A percentile compares a stretch with the other conserved stretches of the same genome.
Evolutionary conservation across 2,329 filamentous ascomycete genomes (phyloP).

Genomic region (Pseudogymnoascus sp.): DNA sequence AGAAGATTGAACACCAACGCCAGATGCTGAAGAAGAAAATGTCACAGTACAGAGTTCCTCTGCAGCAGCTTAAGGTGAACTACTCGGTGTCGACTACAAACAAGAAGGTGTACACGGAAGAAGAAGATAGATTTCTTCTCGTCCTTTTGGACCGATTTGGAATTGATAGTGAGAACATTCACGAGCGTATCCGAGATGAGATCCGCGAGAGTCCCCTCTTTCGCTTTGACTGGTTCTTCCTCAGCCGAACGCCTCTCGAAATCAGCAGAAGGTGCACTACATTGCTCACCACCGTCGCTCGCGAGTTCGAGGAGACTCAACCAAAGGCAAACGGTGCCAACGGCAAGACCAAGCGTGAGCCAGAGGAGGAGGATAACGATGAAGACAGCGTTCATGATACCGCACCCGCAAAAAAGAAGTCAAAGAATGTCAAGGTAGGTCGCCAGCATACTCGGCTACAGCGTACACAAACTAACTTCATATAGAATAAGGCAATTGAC

Average conservation of each 20-base stretch:
- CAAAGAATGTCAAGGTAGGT: slow-evolving; percentile 78
- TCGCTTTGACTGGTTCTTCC: slow-evolving; percentile 98
- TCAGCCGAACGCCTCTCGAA: slow-evolving; percentile 87
- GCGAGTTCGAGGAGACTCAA: slow-evolving; percentile 71
- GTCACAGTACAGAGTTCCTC: slow-evolving; percentile 88
- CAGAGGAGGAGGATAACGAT: slow-evolving; percentile 75
- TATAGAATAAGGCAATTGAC: slow-evolving; percentile 86
- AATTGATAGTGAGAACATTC: slow-evolving; percentile 81
- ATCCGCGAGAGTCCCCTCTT: slow-evolving; percentile 92
- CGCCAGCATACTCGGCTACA: slow-evolving; percentile 12
- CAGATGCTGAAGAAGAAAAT: slow-evolving; percentile 95
- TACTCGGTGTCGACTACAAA: slow-evolving; percentile 98
- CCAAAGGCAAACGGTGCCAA: slow-evolving; percentile 49
- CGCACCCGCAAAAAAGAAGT: slow-evolving; percentile 89
- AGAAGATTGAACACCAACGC: slow-evolving; percentile 83
- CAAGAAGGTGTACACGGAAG: slow-evolving; percentile 99
- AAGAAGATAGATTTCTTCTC: slow-evolving; percentile 91
- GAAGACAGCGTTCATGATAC: slow-evolving; percentile 73
- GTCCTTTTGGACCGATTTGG: slow-evolving; percentile 90
- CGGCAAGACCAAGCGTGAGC: slow-evolving; percentile 65
- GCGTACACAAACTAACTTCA: not conserved
- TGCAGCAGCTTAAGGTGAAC: slow-evolving; percentile 97
- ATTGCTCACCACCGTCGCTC: slow-evolving; percentile 84
- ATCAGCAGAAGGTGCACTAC: slow-evolving; percentile 90
- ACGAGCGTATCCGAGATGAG: slow-evolving; percentile 93